phyloP scores from a whole-genome alignment of 768 basidiomycete species.

The Calocera viscosa region DNA sequence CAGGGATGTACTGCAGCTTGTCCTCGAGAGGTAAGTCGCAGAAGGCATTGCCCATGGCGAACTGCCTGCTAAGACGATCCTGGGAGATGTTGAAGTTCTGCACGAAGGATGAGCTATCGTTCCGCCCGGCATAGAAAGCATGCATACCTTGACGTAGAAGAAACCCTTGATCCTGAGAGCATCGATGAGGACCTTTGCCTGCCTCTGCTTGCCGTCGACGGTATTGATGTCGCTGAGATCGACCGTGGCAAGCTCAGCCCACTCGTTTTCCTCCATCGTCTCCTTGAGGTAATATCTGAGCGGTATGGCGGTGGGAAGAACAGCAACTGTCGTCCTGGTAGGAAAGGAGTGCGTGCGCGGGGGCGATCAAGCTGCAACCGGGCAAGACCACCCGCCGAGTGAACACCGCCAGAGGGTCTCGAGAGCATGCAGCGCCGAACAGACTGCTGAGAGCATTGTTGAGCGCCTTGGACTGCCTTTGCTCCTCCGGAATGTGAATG shows the following conservation, averaged over 20 bases:
- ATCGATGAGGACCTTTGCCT: conserved; percentile 18
- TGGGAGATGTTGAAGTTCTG: conserved; percentile 31
- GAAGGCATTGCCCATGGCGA: conserved; percentile 30
- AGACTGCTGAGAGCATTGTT: too few species aligned
- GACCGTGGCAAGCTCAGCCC: conserved; percentile 24
- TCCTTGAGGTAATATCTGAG: conserved; percentile 9
- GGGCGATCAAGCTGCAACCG: too few species aligned
- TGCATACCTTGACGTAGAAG: conserved; percentile 3
- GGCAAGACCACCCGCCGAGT: too few species aligned
- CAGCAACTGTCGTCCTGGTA: too few species aligned
- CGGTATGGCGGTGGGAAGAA: too few species aligned
- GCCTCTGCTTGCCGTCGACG: conserved; percentile 17
- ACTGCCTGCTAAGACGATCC: conserved; percentile 29
- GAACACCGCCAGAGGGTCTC: too few species aligned
- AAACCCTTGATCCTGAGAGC: conserved; percentile 14
- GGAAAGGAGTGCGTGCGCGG: too few species aligned
- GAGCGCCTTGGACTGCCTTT: too few species aligned
- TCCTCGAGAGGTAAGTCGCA: conserved; percentile 29
- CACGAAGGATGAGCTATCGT: conserved; percentile 19
- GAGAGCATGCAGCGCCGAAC: too few species aligned
- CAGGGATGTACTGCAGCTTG: conserved; percentile 25
- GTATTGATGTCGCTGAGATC: conserved; percentile 19
- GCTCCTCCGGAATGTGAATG: too few species aligned
- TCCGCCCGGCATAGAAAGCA: neutral
- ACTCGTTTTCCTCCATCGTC: conserved; percentile 25